Evolutionary conservation across 2,329 filamentous ascomycete species (phyloP).

Genomic region (Aspergillus amoenus): DNA sequence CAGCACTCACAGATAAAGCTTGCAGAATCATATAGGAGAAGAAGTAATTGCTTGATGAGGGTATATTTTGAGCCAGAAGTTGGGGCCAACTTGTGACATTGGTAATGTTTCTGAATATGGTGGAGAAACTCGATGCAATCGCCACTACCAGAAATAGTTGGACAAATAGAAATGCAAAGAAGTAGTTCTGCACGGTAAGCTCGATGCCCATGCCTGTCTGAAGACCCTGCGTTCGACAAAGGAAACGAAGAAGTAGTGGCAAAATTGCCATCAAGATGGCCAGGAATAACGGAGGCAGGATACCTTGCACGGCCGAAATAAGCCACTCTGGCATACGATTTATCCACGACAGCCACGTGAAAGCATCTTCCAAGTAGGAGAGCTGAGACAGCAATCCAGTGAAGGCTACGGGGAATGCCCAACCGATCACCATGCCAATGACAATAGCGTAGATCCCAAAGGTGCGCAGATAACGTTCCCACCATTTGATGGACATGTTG

Average conservation of each 20-base stretch:
- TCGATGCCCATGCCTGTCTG: slow-evolving; percentile 78
- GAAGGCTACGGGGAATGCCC: slow-evolving; percentile 87
- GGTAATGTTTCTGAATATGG: slow-evolving; percentile 63
- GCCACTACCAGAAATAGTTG: slow-evolving; percentile 94
- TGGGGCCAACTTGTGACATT: slow-evolving; percentile 68
- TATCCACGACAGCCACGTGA: slow-evolving; percentile 71
- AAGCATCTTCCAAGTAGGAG: slow-evolving; percentile 63
- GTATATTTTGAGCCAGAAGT: slow-evolving; percentile 74
- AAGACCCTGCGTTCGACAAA: slow-evolving; percentile 72
- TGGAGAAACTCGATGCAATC: slow-evolving; percentile 72
- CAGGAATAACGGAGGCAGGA: slow-evolving; percentile 76
- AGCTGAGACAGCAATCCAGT: slow-evolving; percentile 81
- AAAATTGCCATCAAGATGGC: slow-evolving; percentile 76
- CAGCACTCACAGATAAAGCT: slow-evolving; percentile 84
- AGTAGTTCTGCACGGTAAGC: slow-evolving; percentile 85
- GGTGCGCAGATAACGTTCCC: slow-evolving; percentile 78
- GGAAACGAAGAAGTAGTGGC: slow-evolving; percentile 72
- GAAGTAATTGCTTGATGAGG: slow-evolving; percentile 91
- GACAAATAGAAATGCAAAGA: slow-evolving; percentile 91
- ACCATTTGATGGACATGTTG: slow-evolving; percentile 95
- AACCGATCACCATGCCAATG: slow-evolving; percentile 75
- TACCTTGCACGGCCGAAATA: slow-evolving; percentile 74
- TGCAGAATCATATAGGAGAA: slow-evolving; percentile 98
- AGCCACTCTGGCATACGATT: slow-evolving; percentile 59
- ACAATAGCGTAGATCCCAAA: slow-evolving; percentile 65